These are phyloP conservation scores for Carex cristatella DNA, from an alignment of 176 grass and related monocot genomes.

Conservation along the genomic window DNA sequence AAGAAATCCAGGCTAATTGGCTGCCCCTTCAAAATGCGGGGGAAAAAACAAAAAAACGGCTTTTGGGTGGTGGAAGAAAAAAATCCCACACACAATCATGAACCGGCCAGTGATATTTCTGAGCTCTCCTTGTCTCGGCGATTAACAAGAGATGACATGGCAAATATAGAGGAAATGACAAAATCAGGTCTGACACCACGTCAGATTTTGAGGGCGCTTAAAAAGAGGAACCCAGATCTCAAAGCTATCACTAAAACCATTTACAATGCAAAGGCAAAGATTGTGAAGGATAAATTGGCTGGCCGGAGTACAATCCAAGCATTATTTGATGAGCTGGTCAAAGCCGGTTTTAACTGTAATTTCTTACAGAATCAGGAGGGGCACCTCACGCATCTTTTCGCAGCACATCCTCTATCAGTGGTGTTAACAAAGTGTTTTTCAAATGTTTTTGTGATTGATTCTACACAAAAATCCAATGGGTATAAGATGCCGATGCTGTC, in stretches of 20 bases:
- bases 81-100: slow-evolving; percentile 12
- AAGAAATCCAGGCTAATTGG: not conserved
- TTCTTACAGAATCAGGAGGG: slow-evolving; percentile 13
- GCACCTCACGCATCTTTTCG: slow-evolving; percentile 16
- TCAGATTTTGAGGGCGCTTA: slow-evolving; percentile 13
- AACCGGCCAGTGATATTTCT: slow-evolving; percentile 10
- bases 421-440: slow-evolving; percentile 21
- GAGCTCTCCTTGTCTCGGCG: not conserved
- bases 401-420: slow-evolving; percentile 17
- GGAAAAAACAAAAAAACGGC: not conserved
- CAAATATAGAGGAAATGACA: slow-evolving; percentile 12
- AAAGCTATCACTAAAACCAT: slow-evolving; percentile 15
- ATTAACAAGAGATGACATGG: slow-evolving; percentile 6
- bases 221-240: slow-evolving; percentile 18
- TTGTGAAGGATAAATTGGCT: slow-evolving; percentile 14
- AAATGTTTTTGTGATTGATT: slow-evolving; percentile 17
- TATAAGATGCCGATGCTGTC: slow-evolving; percentile 15
- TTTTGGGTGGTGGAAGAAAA: slow-evolving; percentile 11
- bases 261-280: slow-evolving; percentile 17
- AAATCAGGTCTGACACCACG: slow-evolving; percentile 17
- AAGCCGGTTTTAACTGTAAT: slow-evolving; percentile 22
- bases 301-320: slow-evolving; percentile 7
- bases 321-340: slow-evolving; percentile 13
- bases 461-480: slow-evolving; percentile 11
- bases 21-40: slow-evolving; percentile 11